Evolutionary conservation across 2,329 filamentous ascomycete genomes (phyloP).

Genomic region (Phaeoacremonium minimum): DNA sequence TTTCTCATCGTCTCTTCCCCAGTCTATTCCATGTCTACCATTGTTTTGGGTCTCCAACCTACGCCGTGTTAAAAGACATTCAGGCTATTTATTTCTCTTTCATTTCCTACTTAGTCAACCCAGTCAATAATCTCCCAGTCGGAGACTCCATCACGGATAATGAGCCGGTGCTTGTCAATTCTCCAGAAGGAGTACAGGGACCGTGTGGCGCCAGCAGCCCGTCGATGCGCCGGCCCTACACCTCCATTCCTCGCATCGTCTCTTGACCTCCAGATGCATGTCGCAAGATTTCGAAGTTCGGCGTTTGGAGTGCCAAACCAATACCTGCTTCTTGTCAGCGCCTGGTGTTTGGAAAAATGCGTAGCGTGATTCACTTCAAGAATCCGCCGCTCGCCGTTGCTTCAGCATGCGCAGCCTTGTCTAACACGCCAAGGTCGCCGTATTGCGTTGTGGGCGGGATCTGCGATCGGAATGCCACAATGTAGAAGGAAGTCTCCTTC

Average conservation of each 20-base stretch:
- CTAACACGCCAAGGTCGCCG: slow-evolving; percentile 65
- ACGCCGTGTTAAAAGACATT: too few relatives aligned
- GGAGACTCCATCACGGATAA: slow-evolving; percentile 53
- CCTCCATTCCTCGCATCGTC: slow-evolving; percentile 57
- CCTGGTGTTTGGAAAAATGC: slow-evolving; percentile 5
- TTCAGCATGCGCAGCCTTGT: slow-evolving; percentile 75
- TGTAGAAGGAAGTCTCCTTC: slow-evolving; percentile 67
- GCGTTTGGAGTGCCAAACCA: slow-evolving; percentile 78
- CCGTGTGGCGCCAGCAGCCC: slow-evolving; percentile 63
- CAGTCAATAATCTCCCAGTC: slow-evolving; percentile 17
- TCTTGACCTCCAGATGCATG: slow-evolving; percentile 63
- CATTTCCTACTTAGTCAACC: slow-evolving; percentile 4
- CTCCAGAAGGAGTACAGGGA: slow-evolving; percentile 63
- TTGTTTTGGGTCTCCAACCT: too few relatives aligned
- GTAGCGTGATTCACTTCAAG: slow-evolving; percentile 56
- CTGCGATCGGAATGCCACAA: slow-evolving; percentile 77
- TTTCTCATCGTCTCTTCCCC: too few relatives aligned
- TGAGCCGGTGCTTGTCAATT: slow-evolving; percentile 67
- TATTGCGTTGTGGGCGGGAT: slow-evolving; percentile 65
- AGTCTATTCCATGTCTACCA: too few relatives aligned
- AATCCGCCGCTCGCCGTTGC: slow-evolving; percentile 76
- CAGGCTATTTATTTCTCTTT: too few relatives aligned
- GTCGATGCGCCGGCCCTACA: slow-evolving; percentile 52
- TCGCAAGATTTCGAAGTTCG: slow-evolving; percentile 74
- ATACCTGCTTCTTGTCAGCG: slow-evolving; percentile 49